These are phyloP conservation scores for Thecaphora thlaspeos DNA, from an alignment of 1,284 basidiomycete genomes.

Conservation along the genomic window DNA sequence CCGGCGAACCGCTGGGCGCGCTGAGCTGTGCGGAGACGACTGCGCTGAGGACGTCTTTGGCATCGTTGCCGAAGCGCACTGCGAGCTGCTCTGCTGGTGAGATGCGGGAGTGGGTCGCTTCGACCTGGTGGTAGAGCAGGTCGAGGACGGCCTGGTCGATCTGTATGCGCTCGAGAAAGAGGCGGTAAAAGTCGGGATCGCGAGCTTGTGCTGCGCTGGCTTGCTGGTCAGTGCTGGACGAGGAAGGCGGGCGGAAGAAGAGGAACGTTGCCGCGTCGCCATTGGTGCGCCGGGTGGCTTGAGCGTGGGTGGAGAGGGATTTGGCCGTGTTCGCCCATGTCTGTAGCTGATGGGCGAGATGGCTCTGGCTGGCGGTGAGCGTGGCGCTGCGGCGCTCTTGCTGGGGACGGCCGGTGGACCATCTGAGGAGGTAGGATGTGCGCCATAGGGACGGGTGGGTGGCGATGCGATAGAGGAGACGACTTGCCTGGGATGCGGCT, in stretches of 20 bases:
- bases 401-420: conserved; percentile 18
- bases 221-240: too few relatives aligned
- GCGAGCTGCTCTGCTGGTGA: conserved; percentile 10
- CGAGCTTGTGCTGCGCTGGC: neutral
- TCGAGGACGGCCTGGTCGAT: conserved; percentile 30
- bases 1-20: conserved; percentile 9
- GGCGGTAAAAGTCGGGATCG: conserved; percentile 22
- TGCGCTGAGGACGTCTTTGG: conserved; percentile 28
- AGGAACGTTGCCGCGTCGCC: too few relatives aligned
- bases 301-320: too few relatives aligned
- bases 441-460: conserved; percentile 25
- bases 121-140: conserved; percentile 20
- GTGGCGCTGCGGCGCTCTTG: conserved; percentile 11
- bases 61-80: conserved; percentile 20
- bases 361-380: conserved; percentile 1
- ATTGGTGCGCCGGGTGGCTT: too few relatives aligned
- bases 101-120: conserved; percentile 13
- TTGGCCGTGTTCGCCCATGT: too few relatives aligned
- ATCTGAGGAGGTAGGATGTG: conserved; percentile 22
- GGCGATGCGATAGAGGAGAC: conserved; percentile 20
- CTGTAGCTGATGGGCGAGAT: too few relatives aligned
- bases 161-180: conserved; percentile 25
- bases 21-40: conserved; percentile 19
- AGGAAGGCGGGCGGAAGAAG: too few relatives aligned
- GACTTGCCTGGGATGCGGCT: conserved; percentile 9